These are phyloP conservation scores for Ceratobasidium sp. DNA, from an alignment of 1,284 basidiomycete genomes.

Conservation along the genomic window DNA sequence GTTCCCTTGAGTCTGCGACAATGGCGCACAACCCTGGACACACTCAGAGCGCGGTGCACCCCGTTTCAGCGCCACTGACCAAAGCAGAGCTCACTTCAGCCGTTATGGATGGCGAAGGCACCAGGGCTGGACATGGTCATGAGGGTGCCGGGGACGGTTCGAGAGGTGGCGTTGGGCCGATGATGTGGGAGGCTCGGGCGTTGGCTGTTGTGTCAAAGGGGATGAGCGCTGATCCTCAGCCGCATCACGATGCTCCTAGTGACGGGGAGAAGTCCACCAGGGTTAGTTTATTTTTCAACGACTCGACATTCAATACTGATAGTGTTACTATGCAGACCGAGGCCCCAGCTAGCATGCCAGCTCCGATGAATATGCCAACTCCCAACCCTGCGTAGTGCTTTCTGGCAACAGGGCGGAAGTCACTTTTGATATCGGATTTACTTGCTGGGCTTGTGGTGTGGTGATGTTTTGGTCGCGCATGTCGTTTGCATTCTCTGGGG, in stretches of 20 bases:
- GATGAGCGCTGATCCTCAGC: slow-evolving; percentile 2
- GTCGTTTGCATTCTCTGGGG: neutral
- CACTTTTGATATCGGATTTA: no score
- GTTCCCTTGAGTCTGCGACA: neutral
- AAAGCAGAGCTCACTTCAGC: slow-evolving; percentile 35
- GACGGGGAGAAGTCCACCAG: neutral
- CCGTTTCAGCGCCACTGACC: neutral
- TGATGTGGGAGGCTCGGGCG: slow-evolving; percentile 27
- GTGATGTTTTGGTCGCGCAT: no score
- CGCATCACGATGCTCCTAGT: neutral
- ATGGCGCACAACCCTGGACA: slow-evolving; percentile 37
- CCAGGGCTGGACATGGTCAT: slow-evolving; percentile 24
- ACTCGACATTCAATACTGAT: neutral
- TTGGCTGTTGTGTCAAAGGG: slow-evolving; percentile 28
- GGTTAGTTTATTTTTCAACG: neutral
- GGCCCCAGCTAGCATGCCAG: neutral
- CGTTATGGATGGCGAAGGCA: slow-evolving; percentile 27
- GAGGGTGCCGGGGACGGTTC: slow-evolving; percentile 23
- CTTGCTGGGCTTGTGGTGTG: no score
- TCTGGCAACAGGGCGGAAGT: no score
- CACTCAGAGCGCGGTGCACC: slow-evolving; percentile 33
- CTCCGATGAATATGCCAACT: neutral
- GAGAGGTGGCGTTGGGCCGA: slow-evolving; percentile 18
- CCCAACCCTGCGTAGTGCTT: no score
- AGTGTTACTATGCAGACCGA: neutral